Base-by-base conservation (phyloP, 805 yeast species). In the Jamesozyma piceae region DNA sequence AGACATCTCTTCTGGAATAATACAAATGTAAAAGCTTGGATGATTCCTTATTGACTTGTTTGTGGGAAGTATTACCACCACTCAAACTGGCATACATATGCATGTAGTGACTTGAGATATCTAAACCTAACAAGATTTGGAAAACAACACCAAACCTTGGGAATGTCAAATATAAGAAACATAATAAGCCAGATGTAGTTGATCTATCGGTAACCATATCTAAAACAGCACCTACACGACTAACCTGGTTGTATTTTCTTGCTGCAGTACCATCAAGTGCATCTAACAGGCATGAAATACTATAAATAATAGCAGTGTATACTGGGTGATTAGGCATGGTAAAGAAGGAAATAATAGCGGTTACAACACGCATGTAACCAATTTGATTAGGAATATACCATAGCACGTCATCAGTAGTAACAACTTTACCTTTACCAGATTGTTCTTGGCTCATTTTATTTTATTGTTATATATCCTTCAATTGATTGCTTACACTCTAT, bases 151-250 rank as follows among this genome's bases (percentile, higher is more conserved):
- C 52, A 44, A 49, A 57, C n/a, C 41, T 54, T 6, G 97, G 97
- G 57, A 85, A 90, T 37, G 83, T 68, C 30, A 84, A 79, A 51
- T 92, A 77, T 44, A 92, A 70, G 62, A 75, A 92, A 62, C 95
- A 88, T 52, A 92, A 79, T 55, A 92, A 73, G n/a, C 95, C 82
- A 13, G 95, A 77, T 0, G 99, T 92, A 13, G 98, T 89, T 61
- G 97, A 92, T 58, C 99, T 74, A 63, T 92, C 99, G 17, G 98
- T 90, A 27, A 92, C 97, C 99, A 92, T 92, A 64, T 92, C 99
- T 53, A 92, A 73, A 18, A 94, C 95, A 17, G 98, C 97, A 30
- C 99, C 99, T 52, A 87, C 86, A 51, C 77, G 75, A 27, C 97
- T 85, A 14, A 95, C 82, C 63, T 92, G 99, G 60, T 84, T 77